These are phyloP conservation scores for Withania somnifera DNA, from an alignment of 305 asterid species.

Conservation along the genomic window DNA sequence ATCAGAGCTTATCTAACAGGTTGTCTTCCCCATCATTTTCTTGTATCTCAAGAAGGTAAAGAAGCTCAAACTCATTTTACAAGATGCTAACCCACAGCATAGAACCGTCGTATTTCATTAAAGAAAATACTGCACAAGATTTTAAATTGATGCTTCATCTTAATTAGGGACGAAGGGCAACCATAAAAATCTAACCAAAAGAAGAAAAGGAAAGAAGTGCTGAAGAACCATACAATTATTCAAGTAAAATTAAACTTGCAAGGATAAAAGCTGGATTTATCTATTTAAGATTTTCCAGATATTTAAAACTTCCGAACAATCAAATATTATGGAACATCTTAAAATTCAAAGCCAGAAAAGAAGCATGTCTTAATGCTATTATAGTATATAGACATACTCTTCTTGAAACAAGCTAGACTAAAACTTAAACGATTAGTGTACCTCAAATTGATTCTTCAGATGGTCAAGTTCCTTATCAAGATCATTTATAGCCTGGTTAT, in stretches of 20 bases:
- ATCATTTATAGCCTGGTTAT: constrained; percentile 87
- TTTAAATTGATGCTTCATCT: neutral
- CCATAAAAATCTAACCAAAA: neutral
- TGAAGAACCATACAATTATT: neutral
- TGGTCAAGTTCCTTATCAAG: constrained; percentile 87
- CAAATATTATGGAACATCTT: neutral
- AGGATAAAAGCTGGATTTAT: neutral
- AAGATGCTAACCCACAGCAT: neutral
- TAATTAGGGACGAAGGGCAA: neutral
- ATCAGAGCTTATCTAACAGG: neutral
- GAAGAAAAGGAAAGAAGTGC: neutral
- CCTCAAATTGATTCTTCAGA: constrained; percentile 78
- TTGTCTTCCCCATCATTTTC: neutral
- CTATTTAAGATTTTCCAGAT: neutral
- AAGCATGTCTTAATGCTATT: neutral
- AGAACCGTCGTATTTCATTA: neutral
- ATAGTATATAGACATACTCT: neutral
- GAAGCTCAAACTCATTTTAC: neutral
- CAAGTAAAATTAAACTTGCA: neutral
- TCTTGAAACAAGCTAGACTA: neutral
- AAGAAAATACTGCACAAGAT: neutral
- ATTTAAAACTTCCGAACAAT: neutral
- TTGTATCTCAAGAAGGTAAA: neutral
- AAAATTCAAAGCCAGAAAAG: neutral
- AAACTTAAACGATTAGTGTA: constrained; percentile 8